phyloP scores from a whole-genome alignment of 2,329 filamentous ascomycete species.

The Colletotrichum sp. region DNA sequence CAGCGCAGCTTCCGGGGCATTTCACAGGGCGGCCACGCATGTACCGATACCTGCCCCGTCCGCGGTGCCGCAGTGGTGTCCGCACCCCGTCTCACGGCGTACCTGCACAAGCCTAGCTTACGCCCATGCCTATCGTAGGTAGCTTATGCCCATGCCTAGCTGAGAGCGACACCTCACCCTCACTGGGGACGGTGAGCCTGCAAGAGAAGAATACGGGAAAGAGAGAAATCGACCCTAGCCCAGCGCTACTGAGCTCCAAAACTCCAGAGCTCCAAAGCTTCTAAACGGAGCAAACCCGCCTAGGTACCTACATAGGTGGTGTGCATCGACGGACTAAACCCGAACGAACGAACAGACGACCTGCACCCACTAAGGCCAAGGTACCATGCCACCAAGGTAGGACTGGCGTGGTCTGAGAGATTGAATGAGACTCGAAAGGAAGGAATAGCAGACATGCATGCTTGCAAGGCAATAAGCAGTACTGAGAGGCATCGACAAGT shows the following conservation, averaged over 20 bases:
- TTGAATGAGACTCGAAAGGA: background rate
- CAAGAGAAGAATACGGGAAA: background rate
- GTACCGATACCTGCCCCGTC: constrained; percentile 5
- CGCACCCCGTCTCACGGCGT: background rate
- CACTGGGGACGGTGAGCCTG: background rate
- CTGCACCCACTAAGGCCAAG: background rate
- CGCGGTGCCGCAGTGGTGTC: background rate
- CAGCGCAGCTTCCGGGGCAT: background rate
- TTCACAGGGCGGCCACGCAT: background rate
- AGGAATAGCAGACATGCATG: background rate
- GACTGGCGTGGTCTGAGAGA: background rate
- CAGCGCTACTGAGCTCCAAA: background rate
- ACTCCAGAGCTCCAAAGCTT: background rate
- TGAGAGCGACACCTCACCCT: background rate
- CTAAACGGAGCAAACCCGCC: background rate
- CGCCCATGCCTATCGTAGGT: background rate
- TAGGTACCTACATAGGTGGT: background rate
- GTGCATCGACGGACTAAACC: background rate
- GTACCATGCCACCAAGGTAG: background rate
- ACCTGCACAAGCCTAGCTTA: constrained; percentile 12
- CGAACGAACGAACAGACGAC: background rate
- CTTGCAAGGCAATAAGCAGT: background rate
- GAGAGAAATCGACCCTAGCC: background rate
- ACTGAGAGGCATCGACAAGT: background rate
- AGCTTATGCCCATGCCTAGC: background rate